Conservation (phyloP, 225 moss, liverwort and hornwort species). For the Sphagnum contortum region DNA sequence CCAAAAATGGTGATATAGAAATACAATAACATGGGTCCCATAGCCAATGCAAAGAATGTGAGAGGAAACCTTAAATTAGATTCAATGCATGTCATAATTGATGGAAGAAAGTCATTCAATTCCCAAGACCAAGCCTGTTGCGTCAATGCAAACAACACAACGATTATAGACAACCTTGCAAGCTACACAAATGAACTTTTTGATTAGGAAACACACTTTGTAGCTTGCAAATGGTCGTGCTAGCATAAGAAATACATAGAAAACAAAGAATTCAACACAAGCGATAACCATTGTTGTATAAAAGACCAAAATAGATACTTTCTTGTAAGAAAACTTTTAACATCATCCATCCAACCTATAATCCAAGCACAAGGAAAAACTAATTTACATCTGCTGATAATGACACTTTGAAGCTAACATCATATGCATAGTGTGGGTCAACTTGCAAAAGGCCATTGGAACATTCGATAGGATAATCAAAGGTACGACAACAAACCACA, state of each 20-base stretch:
- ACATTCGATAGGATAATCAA: too few species aligned
- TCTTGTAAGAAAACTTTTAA: too few species aligned
- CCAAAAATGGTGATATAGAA: conserved; percentile 57
- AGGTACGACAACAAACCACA: too few species aligned
- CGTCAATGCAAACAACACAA: conserved; percentile 80
- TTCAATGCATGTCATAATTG: conserved; percentile 65
- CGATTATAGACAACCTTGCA: conserved; percentile 58
- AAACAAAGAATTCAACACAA: too few species aligned
- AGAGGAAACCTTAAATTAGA: conserved; percentile 64
- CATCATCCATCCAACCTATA: too few species aligned
- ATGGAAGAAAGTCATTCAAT: conserved; percentile 61
- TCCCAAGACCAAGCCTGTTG: conserved; percentile 94
- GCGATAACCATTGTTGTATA: too few species aligned
- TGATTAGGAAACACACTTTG: too few species aligned
- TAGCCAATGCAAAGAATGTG: conserved; percentile 50
- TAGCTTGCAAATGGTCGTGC: too few species aligned
- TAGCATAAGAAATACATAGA: too few species aligned
- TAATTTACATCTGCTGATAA: conserved; percentile 69
- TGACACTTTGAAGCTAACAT: conserved; percentile 68
- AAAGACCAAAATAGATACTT: too few species aligned
- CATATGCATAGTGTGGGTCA: conserved; percentile 96
- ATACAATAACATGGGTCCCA: conserved; percentile 71
- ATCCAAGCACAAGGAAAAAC: conserved; percentile 80
- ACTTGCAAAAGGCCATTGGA: conserved; percentile 48
- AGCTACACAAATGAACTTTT: conserved; percentile 42